Evolutionary conservation across 2,329 filamentous ascomycete species (phyloP).

Genomic region (Pochonia chlamydosporia): DNA sequence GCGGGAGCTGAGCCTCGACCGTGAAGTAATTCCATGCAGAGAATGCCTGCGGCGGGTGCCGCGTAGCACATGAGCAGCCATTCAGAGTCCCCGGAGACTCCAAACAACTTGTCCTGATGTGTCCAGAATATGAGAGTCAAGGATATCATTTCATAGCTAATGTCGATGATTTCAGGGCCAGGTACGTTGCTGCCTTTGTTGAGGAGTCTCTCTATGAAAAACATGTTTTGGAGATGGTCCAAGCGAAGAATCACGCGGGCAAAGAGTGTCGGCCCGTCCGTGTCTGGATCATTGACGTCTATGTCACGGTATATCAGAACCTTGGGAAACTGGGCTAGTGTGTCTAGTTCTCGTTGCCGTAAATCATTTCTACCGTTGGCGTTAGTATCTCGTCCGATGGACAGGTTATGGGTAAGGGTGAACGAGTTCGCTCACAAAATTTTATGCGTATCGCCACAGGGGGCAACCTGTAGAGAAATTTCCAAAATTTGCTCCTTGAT

Average conservation of each 20-base stretch:
- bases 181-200: slow-evolving; percentile 31
- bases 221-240: slow-evolving; percentile 48
- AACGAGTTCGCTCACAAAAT: neutral
- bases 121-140: slow-evolving; percentile 40
- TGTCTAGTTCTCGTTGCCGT: neutral
- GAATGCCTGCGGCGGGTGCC: slow-evolving; percentile 41
- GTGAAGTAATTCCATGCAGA: slow-evolving; percentile 40
- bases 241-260: slow-evolving; percentile 40
- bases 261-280: slow-evolving; percentile 33
- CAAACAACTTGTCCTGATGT: slow-evolving; percentile 34
- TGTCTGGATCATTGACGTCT: slow-evolving; percentile 41
- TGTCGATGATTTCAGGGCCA: slow-evolving; percentile 33
- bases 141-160: slow-evolving; percentile 41
- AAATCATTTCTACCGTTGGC: neutral
- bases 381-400: neutral
- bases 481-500: slow-evolving; percentile 23
- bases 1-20: neutral
- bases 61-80: slow-evolving; percentile 45
- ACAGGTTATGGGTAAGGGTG: no score
- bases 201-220: slow-evolving; percentile 51
- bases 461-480: slow-evolving; percentile 15
- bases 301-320: slow-evolving; percentile 10
- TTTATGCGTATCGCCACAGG: neutral
- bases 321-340: slow-evolving; percentile 2
- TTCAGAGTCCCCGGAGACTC: slow-evolving; percentile 34